phyloP scores from a whole-genome alignment of 2,329 filamentous ascomycete species.

The Calonectria pseudoreteaudii region DNA sequence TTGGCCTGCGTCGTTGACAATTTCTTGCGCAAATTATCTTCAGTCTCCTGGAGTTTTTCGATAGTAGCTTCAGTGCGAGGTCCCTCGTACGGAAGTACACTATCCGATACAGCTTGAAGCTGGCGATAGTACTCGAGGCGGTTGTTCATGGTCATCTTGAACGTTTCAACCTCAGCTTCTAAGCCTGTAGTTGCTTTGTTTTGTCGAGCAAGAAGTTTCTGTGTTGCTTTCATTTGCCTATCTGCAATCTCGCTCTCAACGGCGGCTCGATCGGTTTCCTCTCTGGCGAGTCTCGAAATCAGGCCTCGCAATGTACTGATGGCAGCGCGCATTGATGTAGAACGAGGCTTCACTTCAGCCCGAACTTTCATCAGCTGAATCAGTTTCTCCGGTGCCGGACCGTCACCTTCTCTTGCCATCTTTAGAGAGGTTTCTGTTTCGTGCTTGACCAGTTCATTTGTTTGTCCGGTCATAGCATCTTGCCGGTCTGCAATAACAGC shows the following conservation, averaged over 20 bases:
- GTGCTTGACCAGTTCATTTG: constrained; percentile 79
- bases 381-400: constrained; percentile 76
- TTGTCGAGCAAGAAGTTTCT: constrained; percentile 64
- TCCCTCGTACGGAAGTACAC: constrained; percentile 80
- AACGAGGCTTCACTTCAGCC: constrained; percentile 60
- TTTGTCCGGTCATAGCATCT: constrained; percentile 79
- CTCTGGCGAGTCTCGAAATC: constrained; percentile 63
- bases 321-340: constrained; percentile 77
- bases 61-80: constrained; percentile 64
- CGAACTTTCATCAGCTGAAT: constrained; percentile 64
- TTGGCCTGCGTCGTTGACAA: constrained; percentile 77
- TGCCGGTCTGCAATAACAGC: constrained; percentile 83
- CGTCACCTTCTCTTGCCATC: constrained; percentile 71
- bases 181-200: constrained; percentile 60
- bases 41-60: constrained; percentile 43
- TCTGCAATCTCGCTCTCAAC: constrained; percentile 75
- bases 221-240: constrained; percentile 70
- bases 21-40: constrained; percentile 62
- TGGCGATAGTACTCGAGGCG: constrained; percentile 92
- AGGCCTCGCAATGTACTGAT: constrained; percentile 77
- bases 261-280: constrained; percentile 63
- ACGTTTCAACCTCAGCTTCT: constrained; percentile 80
- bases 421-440: constrained; percentile 74
- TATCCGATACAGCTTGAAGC: constrained; percentile 91
- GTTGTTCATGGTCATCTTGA: constrained; percentile 83